phyloP scores from a whole-genome alignment of 192 early-diverging fungal species.

The Backusella australiensis region DNA sequence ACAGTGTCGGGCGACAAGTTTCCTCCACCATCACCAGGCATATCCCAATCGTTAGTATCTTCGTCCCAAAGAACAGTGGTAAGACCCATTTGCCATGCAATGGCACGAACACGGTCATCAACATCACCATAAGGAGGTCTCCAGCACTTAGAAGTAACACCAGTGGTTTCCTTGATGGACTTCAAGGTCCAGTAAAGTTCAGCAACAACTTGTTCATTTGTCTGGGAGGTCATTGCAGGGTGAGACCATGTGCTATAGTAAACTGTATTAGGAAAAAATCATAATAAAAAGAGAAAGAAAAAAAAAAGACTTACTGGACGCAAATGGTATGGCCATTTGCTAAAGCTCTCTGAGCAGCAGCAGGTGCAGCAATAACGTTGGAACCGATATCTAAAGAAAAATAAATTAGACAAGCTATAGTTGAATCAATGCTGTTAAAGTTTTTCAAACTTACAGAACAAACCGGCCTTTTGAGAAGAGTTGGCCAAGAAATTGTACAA shows the following conservation, averaged over 20 bases:
- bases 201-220: slow-evolving; percentile 48
- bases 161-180: slow-evolving; percentile 45
- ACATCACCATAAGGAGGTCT: slow-evolving; percentile 56
- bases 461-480: slow-evolving; percentile 38
- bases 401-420: neutral
- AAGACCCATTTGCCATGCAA: slow-evolving; percentile 39
- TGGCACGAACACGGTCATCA: slow-evolving; percentile 50
- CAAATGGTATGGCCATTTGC: slow-evolving; percentile 56
- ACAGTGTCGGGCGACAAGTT: slow-evolving; percentile 31
- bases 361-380: slow-evolving; percentile 37
- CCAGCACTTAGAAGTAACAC: slow-evolving; percentile 44
- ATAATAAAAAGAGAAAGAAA: neutral
- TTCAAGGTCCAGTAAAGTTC: slow-evolving; percentile 48
- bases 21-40: slow-evolving; percentile 34
- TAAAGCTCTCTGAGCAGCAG: slow-evolving; percentile 33
- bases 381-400: slow-evolving; percentile 39
- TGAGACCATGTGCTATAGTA: slow-evolving; percentile 58
- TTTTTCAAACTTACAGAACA: slow-evolving; percentile 34
- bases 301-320: slow-evolving; percentile 38
- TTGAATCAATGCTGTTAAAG: neutral
- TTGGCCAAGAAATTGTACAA: slow-evolving; percentile 41
- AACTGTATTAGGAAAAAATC: neutral
- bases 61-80: slow-evolving; percentile 31
- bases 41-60: slow-evolving; percentile 44
- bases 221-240: slow-evolving; percentile 43